Evolutionary conservation across 2,329 filamentous ascomycete genomes (phyloP).

Genomic region (Talaromyces piceae): DNA sequence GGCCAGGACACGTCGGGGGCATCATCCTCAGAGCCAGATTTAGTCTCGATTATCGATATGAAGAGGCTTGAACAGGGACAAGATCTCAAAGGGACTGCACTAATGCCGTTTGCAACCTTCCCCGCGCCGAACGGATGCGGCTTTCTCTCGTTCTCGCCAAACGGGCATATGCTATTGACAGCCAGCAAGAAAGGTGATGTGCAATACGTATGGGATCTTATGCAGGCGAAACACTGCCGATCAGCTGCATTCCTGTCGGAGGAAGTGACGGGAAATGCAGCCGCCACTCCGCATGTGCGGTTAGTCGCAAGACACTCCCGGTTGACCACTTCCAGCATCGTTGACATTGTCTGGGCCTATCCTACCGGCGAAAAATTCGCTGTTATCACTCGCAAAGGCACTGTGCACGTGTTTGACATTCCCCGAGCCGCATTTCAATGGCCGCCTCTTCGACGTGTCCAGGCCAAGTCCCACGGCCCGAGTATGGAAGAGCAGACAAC

Average conservation of each 20-base stretch:
- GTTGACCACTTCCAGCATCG: conserved; percentile 82
- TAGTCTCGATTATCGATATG: conserved; percentile 41
- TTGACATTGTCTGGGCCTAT: conserved; percentile 82
- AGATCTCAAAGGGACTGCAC: conserved; percentile 26
- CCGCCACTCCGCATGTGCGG: conserved; percentile 49
- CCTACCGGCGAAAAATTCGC: conserved; percentile 76
- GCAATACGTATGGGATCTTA: conserved; percentile 45
- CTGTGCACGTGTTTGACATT: conserved; percentile 84
- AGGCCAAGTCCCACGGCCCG: conserved; percentile 30
- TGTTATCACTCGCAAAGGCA: conserved; percentile 90
- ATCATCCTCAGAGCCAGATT: conserved; percentile 33
- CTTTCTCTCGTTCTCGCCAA: conserved; percentile 43
- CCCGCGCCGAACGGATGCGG: conserved; percentile 43
- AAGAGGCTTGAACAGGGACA: conserved; percentile 35
- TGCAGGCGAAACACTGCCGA: conserved; percentile 40
- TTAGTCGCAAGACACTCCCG: conserved; percentile 84
- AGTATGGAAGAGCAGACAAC: conserved; percentile 33
- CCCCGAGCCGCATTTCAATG: conserved; percentile 75
- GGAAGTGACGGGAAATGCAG: conserved; percentile 16
- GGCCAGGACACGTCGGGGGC: conserved; percentile 32
- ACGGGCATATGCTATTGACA: conserved; percentile 40
- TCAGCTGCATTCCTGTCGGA: conserved; percentile 31
- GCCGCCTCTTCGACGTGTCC: conserved; percentile 59
- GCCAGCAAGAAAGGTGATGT: conserved; percentile 44
- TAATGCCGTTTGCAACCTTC: conserved; percentile 38